Evolutionary conservation across 108 stramenopile genomes (phyloP).

Genomic region (Cyclotella sp.): DNA sequence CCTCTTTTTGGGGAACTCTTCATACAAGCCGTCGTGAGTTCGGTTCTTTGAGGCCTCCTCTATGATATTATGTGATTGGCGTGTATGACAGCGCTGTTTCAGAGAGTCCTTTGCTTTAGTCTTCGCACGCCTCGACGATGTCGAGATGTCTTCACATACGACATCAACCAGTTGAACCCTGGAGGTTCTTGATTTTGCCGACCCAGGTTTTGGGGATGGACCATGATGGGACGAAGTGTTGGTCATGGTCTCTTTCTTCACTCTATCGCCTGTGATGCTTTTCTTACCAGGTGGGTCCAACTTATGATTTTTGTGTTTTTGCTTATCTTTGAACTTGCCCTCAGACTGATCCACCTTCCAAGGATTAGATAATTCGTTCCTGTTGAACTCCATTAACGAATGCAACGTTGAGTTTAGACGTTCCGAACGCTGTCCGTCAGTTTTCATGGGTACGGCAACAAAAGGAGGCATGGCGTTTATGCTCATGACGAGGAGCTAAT

Average conservation of each 20-base stretch:
- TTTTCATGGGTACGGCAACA: no score
- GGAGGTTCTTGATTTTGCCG: neutral
- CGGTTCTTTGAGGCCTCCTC: neutral
- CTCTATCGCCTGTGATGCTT: neutral
- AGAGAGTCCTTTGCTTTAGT: neutral
- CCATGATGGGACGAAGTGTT: neutral
- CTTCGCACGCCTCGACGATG: neutral
- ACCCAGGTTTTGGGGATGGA: neutral
- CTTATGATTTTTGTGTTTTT: neutral
- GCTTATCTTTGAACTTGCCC: neutral
- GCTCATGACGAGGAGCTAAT: no score
- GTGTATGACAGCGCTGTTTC: neutral
- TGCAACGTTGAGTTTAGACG: neutral
- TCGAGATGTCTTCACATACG: neutral
- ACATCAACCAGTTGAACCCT: neutral
- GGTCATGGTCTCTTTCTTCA: neutral
- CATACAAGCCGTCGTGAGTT: neutral
- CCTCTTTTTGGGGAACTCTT: slow-evolving; percentile 2
- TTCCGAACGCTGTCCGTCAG: neutral
- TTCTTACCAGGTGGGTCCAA: slow-evolving; percentile 2
- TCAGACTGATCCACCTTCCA: neutral
- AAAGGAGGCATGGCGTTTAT: no score
- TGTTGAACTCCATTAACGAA: neutral
- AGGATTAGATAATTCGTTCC: neutral
- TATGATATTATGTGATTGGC: neutral